Conservation (phyloP, 331 rosid species). For the Arachis monticola region DNA sequence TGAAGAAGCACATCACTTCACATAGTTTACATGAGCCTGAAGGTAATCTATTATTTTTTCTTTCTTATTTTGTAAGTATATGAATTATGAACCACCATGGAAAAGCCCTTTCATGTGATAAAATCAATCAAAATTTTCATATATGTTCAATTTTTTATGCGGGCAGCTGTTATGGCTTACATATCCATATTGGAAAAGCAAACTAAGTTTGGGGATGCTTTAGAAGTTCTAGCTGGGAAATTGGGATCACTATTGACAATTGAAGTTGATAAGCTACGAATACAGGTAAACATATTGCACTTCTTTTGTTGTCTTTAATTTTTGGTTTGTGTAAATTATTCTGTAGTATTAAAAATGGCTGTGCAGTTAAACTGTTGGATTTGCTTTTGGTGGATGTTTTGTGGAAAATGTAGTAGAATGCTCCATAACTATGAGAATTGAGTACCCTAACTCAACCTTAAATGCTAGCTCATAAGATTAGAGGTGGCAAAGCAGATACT, state of each 20-base stretch:
- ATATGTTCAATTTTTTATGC: slow-evolving; percentile 34
- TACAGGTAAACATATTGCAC: slow-evolving; percentile 70
- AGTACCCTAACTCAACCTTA: too few relatives aligned
- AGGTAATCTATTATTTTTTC: slow-evolving; percentile 53
- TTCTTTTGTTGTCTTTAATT: slow-evolving; percentile 21
- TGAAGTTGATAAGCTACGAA: slow-evolving; percentile 88
- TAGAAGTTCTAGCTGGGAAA: slow-evolving; percentile 90
- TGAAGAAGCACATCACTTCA: slow-evolving; percentile 88
- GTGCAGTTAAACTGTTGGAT: slow-evolving; percentile 11
- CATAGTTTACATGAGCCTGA: slow-evolving; percentile 96
- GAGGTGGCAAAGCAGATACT: too few relatives aligned
- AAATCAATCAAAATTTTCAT: slow-evolving; percentile 24
- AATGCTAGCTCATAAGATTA: too few relatives aligned
- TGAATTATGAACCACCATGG: not conserved
- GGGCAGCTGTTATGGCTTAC: slow-evolving; percentile 86
- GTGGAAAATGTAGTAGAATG: slow-evolving; percentile 28
- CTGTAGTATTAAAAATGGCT: not conserved
- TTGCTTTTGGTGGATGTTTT: slow-evolving; percentile 2
- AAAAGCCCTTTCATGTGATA: slow-evolving; percentile 11
- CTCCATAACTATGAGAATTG: not conserved
- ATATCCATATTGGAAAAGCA: slow-evolving; percentile 92
- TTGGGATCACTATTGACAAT: slow-evolving; percentile 79
- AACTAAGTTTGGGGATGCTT: slow-evolving; percentile 91
- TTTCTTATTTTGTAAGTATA: slow-evolving; percentile 19
- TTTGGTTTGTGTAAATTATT: not conserved